phyloP scores from a whole-genome alignment of 257 asterid species.

The Catharanthus roseus region DNA sequence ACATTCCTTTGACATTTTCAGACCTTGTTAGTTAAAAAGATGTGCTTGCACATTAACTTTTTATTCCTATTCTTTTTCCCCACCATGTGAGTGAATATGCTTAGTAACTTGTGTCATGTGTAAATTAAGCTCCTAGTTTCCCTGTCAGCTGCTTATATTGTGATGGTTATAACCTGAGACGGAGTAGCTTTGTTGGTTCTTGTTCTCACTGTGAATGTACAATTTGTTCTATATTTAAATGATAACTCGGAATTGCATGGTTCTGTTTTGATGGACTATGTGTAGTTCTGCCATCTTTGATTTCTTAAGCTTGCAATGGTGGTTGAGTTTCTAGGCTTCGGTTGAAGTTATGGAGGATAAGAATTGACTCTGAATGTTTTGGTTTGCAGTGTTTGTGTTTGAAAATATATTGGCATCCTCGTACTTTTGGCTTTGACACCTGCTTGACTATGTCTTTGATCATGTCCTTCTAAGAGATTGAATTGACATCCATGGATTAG shows the following conservation, averaged over 20 bases:
- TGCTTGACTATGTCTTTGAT: background rate
- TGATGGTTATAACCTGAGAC: background rate
- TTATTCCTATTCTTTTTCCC: background rate
- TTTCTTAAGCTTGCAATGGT: background rate
- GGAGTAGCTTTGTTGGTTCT: background rate
- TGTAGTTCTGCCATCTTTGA: background rate
- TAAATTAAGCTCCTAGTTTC: background rate
- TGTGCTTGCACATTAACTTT: background rate
- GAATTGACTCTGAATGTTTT: background rate
- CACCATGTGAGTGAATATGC: background rate
- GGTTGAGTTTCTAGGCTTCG: background rate
- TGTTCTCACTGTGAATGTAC: background rate
- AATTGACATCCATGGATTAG: background rate
- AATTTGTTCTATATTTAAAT: background rate
- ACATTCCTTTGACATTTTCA: background rate
- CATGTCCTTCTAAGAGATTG: background rate
- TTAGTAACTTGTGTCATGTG: background rate
- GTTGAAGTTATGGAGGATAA: background rate
- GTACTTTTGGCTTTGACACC: background rate
- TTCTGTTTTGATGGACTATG: background rate
- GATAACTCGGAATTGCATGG: background rate
- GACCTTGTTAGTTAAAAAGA: background rate
- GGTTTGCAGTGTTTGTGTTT: background rate
- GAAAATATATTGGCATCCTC: background rate
- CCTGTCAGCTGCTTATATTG: background rate